phyloP scores from a whole-genome alignment of 2,329 filamentous ascomycete genomes.

The Passalora sequoiae region DNA sequence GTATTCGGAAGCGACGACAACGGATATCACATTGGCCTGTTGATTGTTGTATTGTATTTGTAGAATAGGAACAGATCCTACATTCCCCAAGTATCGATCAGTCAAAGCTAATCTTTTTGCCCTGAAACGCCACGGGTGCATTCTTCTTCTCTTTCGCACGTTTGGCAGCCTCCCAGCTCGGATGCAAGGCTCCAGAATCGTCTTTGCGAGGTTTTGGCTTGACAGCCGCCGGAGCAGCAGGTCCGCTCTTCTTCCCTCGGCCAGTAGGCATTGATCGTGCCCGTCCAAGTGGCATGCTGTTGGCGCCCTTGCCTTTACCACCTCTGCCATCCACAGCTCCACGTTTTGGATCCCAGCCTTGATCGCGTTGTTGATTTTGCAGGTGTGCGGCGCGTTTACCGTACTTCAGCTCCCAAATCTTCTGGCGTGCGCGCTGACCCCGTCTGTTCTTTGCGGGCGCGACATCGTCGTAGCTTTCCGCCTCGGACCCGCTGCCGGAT shows the following conservation, averaged over 20 bases:
- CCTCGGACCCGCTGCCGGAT: slow-evolving; percentile 68
- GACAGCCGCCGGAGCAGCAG: slow-evolving; percentile 2
- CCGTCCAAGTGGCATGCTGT: slow-evolving; percentile 15
- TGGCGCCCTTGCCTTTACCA: slow-evolving; percentile 20
- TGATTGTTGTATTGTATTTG: no score
- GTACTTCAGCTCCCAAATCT: slow-evolving; percentile 76
- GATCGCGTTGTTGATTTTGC: slow-evolving; percentile 44
- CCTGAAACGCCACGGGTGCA: slow-evolving; percentile 46
- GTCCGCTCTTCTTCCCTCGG: not conserved
- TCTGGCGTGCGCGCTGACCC: slow-evolving; percentile 71
- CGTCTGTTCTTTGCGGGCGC: slow-evolving; percentile 64
- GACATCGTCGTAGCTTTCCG: slow-evolving; percentile 54
- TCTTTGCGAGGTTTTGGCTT: slow-evolving; percentile 35
- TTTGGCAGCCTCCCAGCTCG: slow-evolving; percentile 61
- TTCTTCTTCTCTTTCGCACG: slow-evolving; percentile 51
- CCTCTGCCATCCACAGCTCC: slow-evolving; percentile 43
- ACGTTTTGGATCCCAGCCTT: slow-evolving; percentile 55
- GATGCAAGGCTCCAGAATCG: slow-evolving; percentile 55
- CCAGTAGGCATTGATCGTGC: slow-evolving; percentile 8
- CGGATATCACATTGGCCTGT: no score
- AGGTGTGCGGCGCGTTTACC: slow-evolving; percentile 65
- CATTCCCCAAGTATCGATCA: no score
- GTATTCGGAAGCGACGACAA: no score
- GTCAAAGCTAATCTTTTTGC: slow-evolving; percentile 61
- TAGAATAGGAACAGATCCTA: no score